Base-by-base conservation (phyloP, 2,329 filamentous ascomycete species). In the Mycosphaerella sp. region DNA sequence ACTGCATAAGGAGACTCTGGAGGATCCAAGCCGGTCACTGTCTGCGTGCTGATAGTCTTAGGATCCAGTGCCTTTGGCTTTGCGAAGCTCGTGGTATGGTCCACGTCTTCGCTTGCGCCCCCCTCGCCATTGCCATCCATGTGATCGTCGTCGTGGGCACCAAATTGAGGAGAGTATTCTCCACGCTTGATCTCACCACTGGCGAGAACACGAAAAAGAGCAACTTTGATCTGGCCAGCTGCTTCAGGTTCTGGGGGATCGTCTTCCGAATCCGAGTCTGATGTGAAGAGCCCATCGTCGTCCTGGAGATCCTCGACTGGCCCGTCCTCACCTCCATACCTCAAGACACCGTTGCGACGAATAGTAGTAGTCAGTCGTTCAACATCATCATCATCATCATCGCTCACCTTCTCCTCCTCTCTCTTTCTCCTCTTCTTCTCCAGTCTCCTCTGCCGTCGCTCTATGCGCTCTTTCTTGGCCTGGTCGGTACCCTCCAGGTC, bases 151-250 rank as follows among this genome's bases (percentile, higher is more conserved):
- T 97, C 93, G 65, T 97, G 89, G 2, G 92, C 92, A 69, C 95
- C 91, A 61, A 97, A 97, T 67, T 97, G 93, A 10, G 93, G 93
- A 1, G 91, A 95, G 72, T 97, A 98, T 72, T 98, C 93, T 59
- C 93, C 93, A 68, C 91, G 89, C 74, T 96, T 97, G 68, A 98
- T 95, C 71, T 97, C 93, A 11, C 93, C 93, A 6, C 90, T 95
- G 1, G 93, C 93, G 44, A 97, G 78, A 7, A 98, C 93, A 29
- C 93, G 84, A 72, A 96, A 97, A 75, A 98, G 84, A 59, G 92
- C 90, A 14, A 98, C 90, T 74, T 97, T 97, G 76, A 98, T 98
- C 74, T 98, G 93, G 8, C 93, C 93, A 4, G 93, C 87, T 9
- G 93, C 89, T 76, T 97, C 93, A 10, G 92, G 90, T 55, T 83